Evolutionary conservation across 352 stramenopile genomes (phyloP).

Genomic region (Paralagenidium karlingii): DNA sequence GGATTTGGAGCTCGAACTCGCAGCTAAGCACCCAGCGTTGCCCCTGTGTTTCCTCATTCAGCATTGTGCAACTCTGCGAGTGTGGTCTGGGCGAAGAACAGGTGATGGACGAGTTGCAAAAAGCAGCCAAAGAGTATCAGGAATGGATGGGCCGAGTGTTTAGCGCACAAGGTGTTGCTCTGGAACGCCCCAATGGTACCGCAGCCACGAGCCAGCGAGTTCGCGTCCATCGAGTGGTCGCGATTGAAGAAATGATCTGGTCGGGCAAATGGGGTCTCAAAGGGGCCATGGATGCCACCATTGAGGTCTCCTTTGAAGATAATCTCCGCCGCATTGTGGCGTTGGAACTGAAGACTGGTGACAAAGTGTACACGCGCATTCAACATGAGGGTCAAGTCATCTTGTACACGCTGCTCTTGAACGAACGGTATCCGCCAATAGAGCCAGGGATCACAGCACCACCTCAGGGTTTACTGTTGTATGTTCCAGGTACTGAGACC

Average conservation of each 20-base stretch:
- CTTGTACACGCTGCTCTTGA: conserved; percentile 75
- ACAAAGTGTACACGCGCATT: conserved; percentile 28
- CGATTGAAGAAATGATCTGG: conserved; percentile 79
- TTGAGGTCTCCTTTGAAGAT: conserved; percentile 26
- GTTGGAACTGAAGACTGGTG: conserved; percentile 85
- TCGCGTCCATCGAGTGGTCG: conserved; percentile 28
- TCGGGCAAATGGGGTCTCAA: conserved; percentile 78
- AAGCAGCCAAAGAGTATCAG: conserved; percentile 37
- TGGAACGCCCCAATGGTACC: conserved; percentile 19
- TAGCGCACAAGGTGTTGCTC: conserved; percentile 9
- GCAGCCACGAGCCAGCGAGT: conserved; percentile 12
- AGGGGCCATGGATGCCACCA: conserved; percentile 55
- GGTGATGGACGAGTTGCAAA: conserved; percentile 35
- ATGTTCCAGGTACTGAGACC: conserved; percentile 53
- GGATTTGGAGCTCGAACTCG: too few species aligned
- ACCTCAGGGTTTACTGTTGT: conserved; percentile 46
- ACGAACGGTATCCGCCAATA: conserved; percentile 58
- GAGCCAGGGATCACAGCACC: conserved; percentile 11
- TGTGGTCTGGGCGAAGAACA: conserved; percentile 44
- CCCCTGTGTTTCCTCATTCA: conserved; percentile 9
- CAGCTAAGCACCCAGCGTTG: not conserved
- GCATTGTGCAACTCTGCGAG: conserved; percentile 54
- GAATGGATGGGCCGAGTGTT: conserved; percentile 27
- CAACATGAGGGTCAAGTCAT: conserved; percentile 82
- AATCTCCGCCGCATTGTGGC: conserved; percentile 21